Percentiles rank a stretch among this genome's conserved stretches.
Conservation (phyloP, 768 basidiomycete genomes). For the Boletus vermiculosoides region DNA sequence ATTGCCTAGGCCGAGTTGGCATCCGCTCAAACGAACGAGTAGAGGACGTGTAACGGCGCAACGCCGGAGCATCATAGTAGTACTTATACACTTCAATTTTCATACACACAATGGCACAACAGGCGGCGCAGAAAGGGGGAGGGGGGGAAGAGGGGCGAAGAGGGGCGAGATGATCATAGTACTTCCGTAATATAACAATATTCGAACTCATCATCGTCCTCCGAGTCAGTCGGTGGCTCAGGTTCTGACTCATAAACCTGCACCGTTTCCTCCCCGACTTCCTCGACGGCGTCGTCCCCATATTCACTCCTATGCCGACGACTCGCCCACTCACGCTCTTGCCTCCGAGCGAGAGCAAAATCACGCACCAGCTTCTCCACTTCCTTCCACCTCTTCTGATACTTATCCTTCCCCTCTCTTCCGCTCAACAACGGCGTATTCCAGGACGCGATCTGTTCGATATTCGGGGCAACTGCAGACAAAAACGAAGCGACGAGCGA, state of each 20-base stretch:
- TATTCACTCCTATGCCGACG: background rate
- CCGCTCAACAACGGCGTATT: slow-evolving; percentile 31
- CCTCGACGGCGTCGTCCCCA: background rate
- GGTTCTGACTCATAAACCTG: slow-evolving; percentile 26
- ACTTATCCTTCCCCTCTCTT: slow-evolving; percentile 24
- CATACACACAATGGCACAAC: background rate
- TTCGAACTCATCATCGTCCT: slow-evolving; percentile 28
- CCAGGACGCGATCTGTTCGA: slow-evolving; percentile 31
- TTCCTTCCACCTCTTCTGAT: slow-evolving; percentile 23
- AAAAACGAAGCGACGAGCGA: slow-evolving; percentile 28
- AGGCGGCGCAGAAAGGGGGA: too few relatives aligned
- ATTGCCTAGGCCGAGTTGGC: too few relatives aligned
- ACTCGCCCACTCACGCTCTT: slow-evolving; percentile 22
- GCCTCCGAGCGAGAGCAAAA: slow-evolving; percentile 18
- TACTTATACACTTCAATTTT: background rate
- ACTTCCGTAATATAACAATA: slow-evolving; percentile 22
- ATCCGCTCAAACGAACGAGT: background rate
- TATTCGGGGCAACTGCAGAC: slow-evolving; percentile 30
- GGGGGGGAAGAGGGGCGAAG: background rate
- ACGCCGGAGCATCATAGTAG: background rate
- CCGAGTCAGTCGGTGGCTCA: slow-evolving; percentile 18
- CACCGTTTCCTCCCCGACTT: slow-evolving; percentile 7
- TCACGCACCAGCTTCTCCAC: slow-evolving; percentile 23
- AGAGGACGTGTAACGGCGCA: too few relatives aligned
- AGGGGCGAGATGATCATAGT: background rate